phyloP scores from a whole-genome alignment of 495 filamentous ascomycete species.

The Lasiosphaeria ovina region DNA sequence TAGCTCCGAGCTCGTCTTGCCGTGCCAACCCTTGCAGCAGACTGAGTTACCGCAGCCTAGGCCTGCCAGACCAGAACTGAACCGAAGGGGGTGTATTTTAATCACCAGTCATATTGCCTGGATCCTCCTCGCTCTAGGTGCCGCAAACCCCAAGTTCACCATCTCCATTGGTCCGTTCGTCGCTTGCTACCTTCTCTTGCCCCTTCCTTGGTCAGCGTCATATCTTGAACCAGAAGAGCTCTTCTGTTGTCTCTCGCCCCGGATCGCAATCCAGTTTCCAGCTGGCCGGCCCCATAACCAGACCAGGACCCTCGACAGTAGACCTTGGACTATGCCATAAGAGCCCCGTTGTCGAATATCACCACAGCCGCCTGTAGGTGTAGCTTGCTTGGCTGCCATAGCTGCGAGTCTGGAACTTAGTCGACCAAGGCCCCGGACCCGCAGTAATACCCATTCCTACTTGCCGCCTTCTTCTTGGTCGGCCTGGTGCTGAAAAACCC shows the following conservation, averaged over 20 bases:
- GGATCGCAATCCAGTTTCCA: constrained; percentile 16
- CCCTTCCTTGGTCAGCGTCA: constrained; percentile 17
- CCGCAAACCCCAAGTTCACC: constrained; percentile 26
- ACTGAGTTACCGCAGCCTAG: constrained; percentile 21
- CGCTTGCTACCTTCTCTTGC: constrained; percentile 26
- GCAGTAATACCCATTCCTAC: constrained; percentile 26
- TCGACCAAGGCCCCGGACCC: constrained; percentile 26
- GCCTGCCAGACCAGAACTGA: constrained; percentile 16
- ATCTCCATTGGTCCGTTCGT: constrained; percentile 28
- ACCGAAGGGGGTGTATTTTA: constrained; percentile 27
- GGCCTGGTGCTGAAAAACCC: constrained; percentile 18
- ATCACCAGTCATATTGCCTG: constrained; percentile 31
- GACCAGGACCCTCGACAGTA: constrained; percentile 9
- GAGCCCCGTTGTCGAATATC: constrained; percentile 14
- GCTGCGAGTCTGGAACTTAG: constrained; percentile 28
- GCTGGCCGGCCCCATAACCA: constrained; percentile 9
- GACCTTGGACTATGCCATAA: constrained; percentile 24
- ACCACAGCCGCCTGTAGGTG: constrained; percentile 12
- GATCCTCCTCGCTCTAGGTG: constrained; percentile 26
- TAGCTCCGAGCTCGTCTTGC: constrained; percentile 27
- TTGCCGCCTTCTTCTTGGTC: constrained; percentile 17
- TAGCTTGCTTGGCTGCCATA: constrained; percentile 14
- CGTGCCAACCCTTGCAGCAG: constrained; percentile 22
- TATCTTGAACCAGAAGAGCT: constrained; percentile 19
- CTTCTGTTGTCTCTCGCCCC: constrained; percentile 17